A percentile compares a stretch with the other conserved stretches of the same genome.
These are phyloP conservation scores for Alternaria sp. DNA, from an alignment of 2,329 filamentous ascomycete genomes.

Conservation along the genomic window DNA sequence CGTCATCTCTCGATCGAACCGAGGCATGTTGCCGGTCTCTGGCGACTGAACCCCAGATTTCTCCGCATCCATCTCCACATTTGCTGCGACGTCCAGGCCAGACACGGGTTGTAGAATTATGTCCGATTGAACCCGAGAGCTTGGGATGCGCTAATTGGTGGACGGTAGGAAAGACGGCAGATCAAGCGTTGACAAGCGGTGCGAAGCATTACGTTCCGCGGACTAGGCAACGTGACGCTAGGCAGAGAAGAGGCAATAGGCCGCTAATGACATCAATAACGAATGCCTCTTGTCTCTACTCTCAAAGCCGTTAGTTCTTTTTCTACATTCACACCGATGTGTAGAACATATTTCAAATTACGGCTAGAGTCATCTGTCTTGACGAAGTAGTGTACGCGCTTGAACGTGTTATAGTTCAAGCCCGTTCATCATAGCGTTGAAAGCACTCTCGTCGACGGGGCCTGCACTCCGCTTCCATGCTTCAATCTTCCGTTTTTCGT, in stretches of 20 bases:
- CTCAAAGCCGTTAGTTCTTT: not conserved
- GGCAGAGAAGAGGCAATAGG: not conserved
- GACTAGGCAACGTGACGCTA: constrained; percentile 4
- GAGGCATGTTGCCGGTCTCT: constrained; percentile 11
- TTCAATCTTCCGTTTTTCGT: not conserved
- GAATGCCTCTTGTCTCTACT: not conserved
- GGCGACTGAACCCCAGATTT: constrained; percentile 8
- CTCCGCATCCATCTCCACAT: constrained; percentile 3
- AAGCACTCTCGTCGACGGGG: not conserved
- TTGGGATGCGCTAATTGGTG: not conserved
- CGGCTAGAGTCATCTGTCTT: not conserved
- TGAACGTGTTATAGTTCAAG: not conserved
- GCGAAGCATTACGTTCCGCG: constrained; percentile 6
- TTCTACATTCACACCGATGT: not conserved
- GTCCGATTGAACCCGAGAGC: not conserved
- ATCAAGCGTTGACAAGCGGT: constrained; percentile 4
- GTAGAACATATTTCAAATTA: not conserved
- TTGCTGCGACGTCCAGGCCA: not conserved
- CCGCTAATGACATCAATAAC: not conserved
- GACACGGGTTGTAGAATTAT: not conserved
- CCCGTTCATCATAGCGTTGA: not conserved
- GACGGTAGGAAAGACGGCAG: not conserved
- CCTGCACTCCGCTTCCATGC: not conserved
- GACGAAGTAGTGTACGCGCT: not conserved
- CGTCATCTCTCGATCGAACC: constrained; percentile 14